Percentiles rank a stretch among this genome's conserved stretches.
Evolutionary conservation across 2,329 filamentous ascomycete genomes (phyloP).

Genomic region (Trichoderma atrobrunneum): DNA sequence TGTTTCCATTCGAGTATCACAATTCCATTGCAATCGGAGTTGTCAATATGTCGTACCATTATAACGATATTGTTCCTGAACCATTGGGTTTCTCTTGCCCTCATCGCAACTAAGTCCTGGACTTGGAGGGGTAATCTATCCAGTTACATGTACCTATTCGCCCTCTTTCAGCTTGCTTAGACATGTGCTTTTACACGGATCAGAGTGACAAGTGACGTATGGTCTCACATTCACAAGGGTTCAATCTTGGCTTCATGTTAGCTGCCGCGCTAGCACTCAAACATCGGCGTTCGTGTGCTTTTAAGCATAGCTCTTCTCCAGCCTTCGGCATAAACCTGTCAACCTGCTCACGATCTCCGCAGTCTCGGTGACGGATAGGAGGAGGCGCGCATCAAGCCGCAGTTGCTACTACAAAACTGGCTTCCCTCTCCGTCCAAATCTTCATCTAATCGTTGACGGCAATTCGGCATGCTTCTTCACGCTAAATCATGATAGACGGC

Average conservation of each 20-base stretch:
- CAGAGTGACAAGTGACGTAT: neutral
- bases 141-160: no score
- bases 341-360: no score
- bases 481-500: neutral
- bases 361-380: neutral
- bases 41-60: neutral
- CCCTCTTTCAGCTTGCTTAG: neutral
- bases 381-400: neutral
- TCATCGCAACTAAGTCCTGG: accelerated
- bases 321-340: neutral
- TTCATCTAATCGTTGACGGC: neutral
- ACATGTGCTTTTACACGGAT: neutral
- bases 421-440: neutral
- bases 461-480: neutral
- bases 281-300: neutral
- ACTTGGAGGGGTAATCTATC: neutral
- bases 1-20: neutral
- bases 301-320: neutral
- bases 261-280: neutral
- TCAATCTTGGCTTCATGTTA: neutral
- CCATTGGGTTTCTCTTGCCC: neutral
- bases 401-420: neutral
- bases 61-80: no score
- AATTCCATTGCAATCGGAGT: neutral
- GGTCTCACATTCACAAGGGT: neutral